These are phyloP conservation scores for Tetraselmis chui DNA, from an alignment of 139 green algal genomes.

Conservation along the genomic window DNA sequence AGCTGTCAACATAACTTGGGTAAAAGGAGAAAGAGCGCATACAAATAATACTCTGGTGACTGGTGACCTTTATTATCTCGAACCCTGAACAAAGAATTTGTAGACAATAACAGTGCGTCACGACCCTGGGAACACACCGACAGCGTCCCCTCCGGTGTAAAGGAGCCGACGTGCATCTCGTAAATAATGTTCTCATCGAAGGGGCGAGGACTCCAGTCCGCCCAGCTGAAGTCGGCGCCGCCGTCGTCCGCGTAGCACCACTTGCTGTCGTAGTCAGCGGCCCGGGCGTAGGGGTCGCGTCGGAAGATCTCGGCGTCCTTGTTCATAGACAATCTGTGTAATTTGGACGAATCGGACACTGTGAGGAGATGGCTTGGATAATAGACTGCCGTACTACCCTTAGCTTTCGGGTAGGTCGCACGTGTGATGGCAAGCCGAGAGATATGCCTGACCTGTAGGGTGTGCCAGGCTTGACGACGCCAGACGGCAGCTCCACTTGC, in stretches of 20 bases:
- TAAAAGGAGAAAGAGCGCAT: too few relatives aligned
- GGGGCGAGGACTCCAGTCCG: slow-evolving; percentile 19
- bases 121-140: too few relatives aligned
- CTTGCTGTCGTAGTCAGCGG: slow-evolving; percentile 26
- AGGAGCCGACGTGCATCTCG: slow-evolving; percentile 60
- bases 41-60: too few relatives aligned
- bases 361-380: too few relatives aligned
- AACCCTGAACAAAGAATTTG: too few relatives aligned
- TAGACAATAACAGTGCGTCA: too few relatives aligned
- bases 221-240: slow-evolving; percentile 8
- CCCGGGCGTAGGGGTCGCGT: slow-evolving; percentile 35
- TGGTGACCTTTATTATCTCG: too few relatives aligned
- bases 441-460: background rate
- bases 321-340: background rate
- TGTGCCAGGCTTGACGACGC: background rate
- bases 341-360: too few relatives aligned
- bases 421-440: too few relatives aligned
- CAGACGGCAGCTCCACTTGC: background rate
- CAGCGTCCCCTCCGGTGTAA: slow-evolving; percentile 50
- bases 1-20: too few relatives aligned
- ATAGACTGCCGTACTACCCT: too few relatives aligned
- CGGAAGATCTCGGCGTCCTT: background rate
- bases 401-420: too few relatives aligned
- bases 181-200: slow-evolving; percentile 52
- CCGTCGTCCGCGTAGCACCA: slow-evolving; percentile 39